These are phyloP conservation scores for Vigna angularis DNA, from an alignment of 306 rosid species.

Conservation along the genomic window DNA sequence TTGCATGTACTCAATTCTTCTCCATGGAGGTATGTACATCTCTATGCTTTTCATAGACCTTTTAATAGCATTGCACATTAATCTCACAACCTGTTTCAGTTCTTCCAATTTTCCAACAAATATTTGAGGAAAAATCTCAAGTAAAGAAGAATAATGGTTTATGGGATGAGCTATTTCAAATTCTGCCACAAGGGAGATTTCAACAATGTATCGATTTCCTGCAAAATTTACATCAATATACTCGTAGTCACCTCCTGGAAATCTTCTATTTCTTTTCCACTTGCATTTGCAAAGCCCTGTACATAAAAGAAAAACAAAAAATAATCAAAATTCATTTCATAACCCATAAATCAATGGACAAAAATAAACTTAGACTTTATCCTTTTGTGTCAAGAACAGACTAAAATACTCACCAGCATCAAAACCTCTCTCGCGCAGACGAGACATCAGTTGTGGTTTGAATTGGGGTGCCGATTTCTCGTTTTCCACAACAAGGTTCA, in stretches of 20 bases:
- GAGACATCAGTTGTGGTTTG: neutral
- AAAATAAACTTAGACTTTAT: too few species aligned
- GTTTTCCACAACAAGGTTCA: neutral
- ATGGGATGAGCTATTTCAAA: neutral
- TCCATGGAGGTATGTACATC: slow-evolving; percentile 4
- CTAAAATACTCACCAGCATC: neutral
- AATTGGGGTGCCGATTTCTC: neutral
- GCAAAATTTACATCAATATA: neutral
- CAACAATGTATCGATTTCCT: slow-evolving; percentile 3
- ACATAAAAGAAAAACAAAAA: neutral
- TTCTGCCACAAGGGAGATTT: neutral
- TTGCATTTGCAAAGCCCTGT: neutral
- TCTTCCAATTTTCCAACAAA: slow-evolving; percentile 13
- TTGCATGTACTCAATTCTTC: slow-evolving; percentile 13
- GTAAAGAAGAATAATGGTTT: neutral
- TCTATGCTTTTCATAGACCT: slow-evolving; percentile 1
- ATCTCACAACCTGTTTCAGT: neutral
- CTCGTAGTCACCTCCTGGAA: slow-evolving; percentile 1
- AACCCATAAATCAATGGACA: too few species aligned
- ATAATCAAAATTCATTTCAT: neutral
- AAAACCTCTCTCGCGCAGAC: neutral
- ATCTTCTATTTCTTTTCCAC: neutral
- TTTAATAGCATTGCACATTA: neutral
- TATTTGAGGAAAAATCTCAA: neutral
- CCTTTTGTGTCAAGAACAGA: too few species aligned